Percentiles rank a stretch among this genome's conserved stretches.
phyloP scores from a whole-genome alignment of 441 rosid species.

The Flueggea neowawraea region DNA sequence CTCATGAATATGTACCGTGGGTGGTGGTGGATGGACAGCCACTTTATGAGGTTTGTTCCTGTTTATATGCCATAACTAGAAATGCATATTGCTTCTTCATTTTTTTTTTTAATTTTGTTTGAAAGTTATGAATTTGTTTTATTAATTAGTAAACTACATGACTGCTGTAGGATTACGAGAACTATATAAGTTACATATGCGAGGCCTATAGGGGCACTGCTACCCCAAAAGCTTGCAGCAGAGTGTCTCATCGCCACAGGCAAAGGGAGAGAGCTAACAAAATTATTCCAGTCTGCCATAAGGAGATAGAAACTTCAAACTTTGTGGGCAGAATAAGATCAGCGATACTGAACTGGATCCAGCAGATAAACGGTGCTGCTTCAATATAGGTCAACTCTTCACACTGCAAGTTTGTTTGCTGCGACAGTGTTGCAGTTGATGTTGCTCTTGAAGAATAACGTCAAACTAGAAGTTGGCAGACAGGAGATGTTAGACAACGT shows the following conservation, averaged over 20 bases:
- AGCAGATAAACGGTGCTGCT: conserved; percentile 8
- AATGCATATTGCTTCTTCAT: background rate
- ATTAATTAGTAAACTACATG: background rate
- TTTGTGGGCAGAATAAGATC: conserved; percentile 24
- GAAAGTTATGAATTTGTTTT: background rate
- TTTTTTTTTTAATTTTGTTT: no score
- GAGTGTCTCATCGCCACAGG: conserved; percentile 16
- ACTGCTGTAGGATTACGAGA: conserved; percentile 62
- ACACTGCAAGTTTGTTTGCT: no score
- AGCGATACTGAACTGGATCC: conserved; percentile 24
- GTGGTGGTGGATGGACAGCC: conserved; percentile 91
- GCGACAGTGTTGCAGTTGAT: no score
- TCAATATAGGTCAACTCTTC: background rate
- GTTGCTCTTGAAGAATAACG: no score
- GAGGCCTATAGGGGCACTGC: conserved; percentile 58
- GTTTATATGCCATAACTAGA: background rate
- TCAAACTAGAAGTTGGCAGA: no score
- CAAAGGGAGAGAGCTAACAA: conserved; percentile 13
- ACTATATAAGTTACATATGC: conserved; percentile 75
- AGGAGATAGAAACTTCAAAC: conserved; percentile 24
- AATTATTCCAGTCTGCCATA: conserved; percentile 35
- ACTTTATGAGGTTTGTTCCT: conserved; percentile 71
- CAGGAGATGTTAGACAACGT: no score
- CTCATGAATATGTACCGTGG: conserved; percentile 93
- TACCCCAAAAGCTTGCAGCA: conserved; percentile 48